Evolutionary conservation across 495 filamentous ascomycete genomes (phyloP).

Genomic region (Geoglossum glabrum): DNA sequence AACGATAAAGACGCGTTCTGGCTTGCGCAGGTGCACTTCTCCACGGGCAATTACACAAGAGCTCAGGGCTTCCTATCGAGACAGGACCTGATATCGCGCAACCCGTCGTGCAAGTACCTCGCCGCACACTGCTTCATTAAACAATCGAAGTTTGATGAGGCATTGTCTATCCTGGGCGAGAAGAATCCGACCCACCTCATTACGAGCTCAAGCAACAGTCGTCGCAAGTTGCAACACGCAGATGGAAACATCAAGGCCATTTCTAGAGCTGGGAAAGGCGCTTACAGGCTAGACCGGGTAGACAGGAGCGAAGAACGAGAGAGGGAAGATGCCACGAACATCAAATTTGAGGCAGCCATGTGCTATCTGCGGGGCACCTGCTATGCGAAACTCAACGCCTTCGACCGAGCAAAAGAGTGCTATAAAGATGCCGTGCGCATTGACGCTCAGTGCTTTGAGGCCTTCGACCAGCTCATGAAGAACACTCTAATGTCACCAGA

Average conservation of each 20-base stretch:
- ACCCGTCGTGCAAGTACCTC: constrained; percentile 73
- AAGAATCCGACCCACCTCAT: constrained; percentile 80
- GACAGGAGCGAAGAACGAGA: constrained; percentile 46
- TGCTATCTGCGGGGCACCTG: constrained; percentile 86
- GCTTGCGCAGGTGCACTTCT: constrained; percentile 88
- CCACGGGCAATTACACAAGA: constrained; percentile 78
- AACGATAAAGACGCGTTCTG: constrained; percentile 82
- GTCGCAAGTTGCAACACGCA: constrained; percentile 33
- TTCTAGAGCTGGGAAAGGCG: constrained; percentile 15
- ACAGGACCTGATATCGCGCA: constrained; percentile 62
- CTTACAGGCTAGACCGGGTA: constrained; percentile 26
- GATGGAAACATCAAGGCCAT: constrained; percentile 17
- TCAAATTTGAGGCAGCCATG: constrained; percentile 89
- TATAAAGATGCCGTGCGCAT: constrained; percentile 94
- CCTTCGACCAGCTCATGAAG: constrained; percentile 93
- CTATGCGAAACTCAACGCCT: constrained; percentile 93
- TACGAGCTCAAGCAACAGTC: constrained; percentile 36
- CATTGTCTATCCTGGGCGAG: constrained; percentile 72
- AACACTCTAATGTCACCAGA: constrained; percentile 94
- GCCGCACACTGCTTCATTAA: constrained; percentile 85
- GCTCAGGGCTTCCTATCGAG: constrained; percentile 70
- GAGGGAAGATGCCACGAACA: constrained; percentile 43
- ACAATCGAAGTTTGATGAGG: constrained; percentile 74
- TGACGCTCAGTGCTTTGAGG: constrained; percentile 96
- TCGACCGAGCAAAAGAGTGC: constrained; percentile 91